A percentile compares a stretch with the other conserved stretches of the same genome.
These are phyloP conservation scores for Ruellia speciosa DNA, from an alignment of 305 asterid species.

Conservation along the genomic window DNA sequence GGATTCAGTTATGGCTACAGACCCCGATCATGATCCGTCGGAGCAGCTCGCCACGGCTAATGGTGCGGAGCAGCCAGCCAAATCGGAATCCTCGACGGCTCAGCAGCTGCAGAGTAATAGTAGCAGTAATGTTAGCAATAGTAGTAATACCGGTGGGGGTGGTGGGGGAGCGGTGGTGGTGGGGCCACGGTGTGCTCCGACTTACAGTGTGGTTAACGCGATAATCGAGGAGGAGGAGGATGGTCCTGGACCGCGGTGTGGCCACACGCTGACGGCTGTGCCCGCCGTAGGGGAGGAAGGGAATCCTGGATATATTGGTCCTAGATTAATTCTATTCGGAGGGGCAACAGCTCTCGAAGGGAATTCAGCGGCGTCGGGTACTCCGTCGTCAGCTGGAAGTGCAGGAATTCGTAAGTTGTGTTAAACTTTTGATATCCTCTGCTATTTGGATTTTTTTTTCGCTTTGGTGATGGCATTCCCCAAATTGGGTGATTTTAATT, in stretches of 20 bases:
- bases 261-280: slow-evolving; percentile 89
- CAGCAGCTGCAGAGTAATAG: slow-evolving; percentile 29
- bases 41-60: slow-evolving; percentile 43
- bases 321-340: slow-evolving; percentile 79
- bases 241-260: slow-evolving; percentile 98
- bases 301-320: slow-evolving; percentile 69
- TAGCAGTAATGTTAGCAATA: slow-evolving; percentile 21
- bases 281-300: slow-evolving; percentile 98
- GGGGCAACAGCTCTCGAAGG: slow-evolving; percentile 99
- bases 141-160: slow-evolving; percentile 29
- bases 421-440: slow-evolving; percentile 3
- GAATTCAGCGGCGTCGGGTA: slow-evolving; percentile 78
- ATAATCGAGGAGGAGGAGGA: slow-evolving; percentile 82
- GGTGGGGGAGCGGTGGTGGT: slow-evolving; percentile 40
- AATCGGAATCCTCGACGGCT: slow-evolving; percentile 37
- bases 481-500: no score
- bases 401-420: slow-evolving; percentile 84
- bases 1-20: slow-evolving; percentile 73
- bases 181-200: slow-evolving; percentile 93
- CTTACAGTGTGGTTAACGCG: slow-evolving; percentile 65
- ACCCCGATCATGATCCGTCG: slow-evolving; percentile 63
- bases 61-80: slow-evolving; percentile 31
- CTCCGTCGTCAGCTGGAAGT: slow-evolving; percentile 95
- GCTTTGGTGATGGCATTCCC: slow-evolving; percentile 9
- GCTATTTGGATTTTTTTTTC: slow-evolving; percentile 1